Evolutionary conservation across 2,329 filamentous ascomycete species (phyloP).

Genomic region (Trichophyton schoenleinii): DNA sequence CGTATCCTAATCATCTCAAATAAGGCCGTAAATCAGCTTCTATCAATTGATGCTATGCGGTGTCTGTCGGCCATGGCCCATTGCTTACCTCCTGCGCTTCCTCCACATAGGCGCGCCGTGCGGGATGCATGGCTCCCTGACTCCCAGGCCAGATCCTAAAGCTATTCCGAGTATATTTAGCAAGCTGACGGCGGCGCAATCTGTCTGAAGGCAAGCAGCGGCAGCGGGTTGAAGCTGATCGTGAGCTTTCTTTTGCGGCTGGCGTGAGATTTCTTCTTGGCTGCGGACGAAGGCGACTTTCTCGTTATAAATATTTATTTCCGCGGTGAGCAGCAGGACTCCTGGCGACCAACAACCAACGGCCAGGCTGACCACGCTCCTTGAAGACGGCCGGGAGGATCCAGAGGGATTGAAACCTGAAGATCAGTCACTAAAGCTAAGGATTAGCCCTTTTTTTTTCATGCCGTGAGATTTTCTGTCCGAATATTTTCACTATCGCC

Average conservation of each 20-base stretch:
- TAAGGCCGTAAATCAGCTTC: constrained; percentile 7
- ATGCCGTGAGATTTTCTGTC: background rate
- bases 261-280: background rate
- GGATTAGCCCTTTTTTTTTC: background rate
- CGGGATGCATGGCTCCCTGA: constrained; percentile 57
- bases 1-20: constrained; percentile 33
- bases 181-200: background rate
- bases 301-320: background rate
- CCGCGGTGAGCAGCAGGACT: background rate
- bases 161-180: background rate
- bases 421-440: background rate
- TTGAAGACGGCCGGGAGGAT: background rate
- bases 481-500: background rate
- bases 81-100: constrained; percentile 58
- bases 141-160: background rate
- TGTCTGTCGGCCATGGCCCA: background rate
- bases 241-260: background rate
- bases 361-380: background rate
- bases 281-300: background rate
- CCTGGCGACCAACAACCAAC: background rate
- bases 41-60: background rate
- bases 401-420: background rate
- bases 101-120: constrained; percentile 88
- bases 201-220: background rate
- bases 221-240: background rate